A percentile compares a stretch with the other conserved stretches of the same genome.
Conservation (phyloP, 129 eudicot species). For the Deinandra increscens region DNA sequence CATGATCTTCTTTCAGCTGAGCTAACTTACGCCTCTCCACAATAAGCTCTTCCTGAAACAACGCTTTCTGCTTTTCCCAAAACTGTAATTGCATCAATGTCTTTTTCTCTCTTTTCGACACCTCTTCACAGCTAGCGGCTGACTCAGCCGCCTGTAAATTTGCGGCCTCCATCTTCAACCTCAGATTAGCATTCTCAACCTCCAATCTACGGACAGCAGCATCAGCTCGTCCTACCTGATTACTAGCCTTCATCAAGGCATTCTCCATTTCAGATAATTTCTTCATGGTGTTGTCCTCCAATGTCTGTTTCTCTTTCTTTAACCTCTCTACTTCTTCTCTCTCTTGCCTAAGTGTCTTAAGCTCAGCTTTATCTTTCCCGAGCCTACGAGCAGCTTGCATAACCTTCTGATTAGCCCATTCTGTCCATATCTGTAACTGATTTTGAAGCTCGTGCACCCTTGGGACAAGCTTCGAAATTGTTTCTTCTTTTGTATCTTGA, state of each 20-base stretch:
- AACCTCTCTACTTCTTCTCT: constrained; percentile 82
- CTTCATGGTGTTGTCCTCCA: constrained; percentile 75
- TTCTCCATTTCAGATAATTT: constrained; percentile 88
- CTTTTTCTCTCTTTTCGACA: constrained; percentile 63
- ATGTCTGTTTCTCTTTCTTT: constrained; percentile 67
- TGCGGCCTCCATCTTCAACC: constrained; percentile 80
- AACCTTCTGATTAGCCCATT: constrained; percentile 92
- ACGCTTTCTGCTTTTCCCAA: constrained; percentile 68
- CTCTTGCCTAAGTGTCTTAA: constrained; percentile 70
- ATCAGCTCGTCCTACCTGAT: constrained; percentile 79
- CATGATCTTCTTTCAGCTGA: constrained; percentile 45
- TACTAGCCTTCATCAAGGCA: constrained; percentile 69
- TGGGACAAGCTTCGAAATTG: constrained; percentile 57
- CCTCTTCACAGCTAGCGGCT: constrained; percentile 73
- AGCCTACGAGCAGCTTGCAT: constrained; percentile 90
- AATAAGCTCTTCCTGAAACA: constrained; percentile 66
- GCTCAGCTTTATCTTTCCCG: constrained; percentile 80
- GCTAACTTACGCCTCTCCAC: constrained; percentile 51
- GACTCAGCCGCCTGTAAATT: constrained; percentile 57
- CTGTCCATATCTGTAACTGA: constrained; percentile 84
- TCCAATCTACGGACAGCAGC: constrained; percentile 67
- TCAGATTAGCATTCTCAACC: constrained; percentile 53
- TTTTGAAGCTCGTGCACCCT: constrained; percentile 55
- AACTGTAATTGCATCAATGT: constrained; percentile 66
- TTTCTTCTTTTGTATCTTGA: constrained; percentile 65